Percentiles rank a stretch among this genome's conserved stretches.
phyloP scores from a whole-genome alignment of 768 basidiomycete species.

The Calocybe cyanea region DNA sequence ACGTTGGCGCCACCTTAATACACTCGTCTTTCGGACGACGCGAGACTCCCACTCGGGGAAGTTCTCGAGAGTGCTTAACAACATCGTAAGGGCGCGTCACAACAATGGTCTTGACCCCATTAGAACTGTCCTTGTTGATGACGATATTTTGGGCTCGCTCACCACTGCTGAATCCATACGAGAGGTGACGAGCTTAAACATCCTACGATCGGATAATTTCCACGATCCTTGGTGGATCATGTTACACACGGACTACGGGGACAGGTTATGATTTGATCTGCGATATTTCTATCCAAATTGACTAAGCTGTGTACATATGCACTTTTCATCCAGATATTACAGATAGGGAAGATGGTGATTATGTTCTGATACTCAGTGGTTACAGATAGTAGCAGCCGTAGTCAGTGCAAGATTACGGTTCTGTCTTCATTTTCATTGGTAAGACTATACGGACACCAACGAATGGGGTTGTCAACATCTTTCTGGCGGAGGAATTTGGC shows the following conservation, averaged over 20 bases:
- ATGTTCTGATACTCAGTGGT: no score
- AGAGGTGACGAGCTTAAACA: constrained; percentile 11
- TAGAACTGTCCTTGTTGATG: constrained; percentile 23
- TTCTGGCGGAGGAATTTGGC: no score
- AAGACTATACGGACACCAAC: no score
- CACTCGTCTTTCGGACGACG: constrained; percentile 25
- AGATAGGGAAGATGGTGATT: no score
- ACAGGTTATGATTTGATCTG: constrained; percentile 1
- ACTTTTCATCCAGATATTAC: no score
- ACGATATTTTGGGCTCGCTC: constrained; percentile 20
- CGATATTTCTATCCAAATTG: no score
- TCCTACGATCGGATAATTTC: constrained; percentile 21
- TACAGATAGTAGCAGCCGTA: no score
- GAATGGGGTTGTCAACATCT: no score
- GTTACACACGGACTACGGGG: constrained; percentile 5
- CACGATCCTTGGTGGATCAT: constrained; percentile 29
- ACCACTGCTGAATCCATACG: constrained; percentile 5
- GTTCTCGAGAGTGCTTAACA: constrained; percentile 15
- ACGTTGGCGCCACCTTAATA: constrained; percentile 21
- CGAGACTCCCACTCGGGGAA: constrained; percentile 19
- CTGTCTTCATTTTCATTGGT: no score
- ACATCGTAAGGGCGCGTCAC: constrained; percentile 17
- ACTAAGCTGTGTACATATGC: neutral
- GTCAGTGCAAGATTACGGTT: no score
- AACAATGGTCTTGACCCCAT: constrained; percentile 14